These are phyloP conservation scores for Pisolithus albus DNA, from an alignment of 768 basidiomycete species.

Conservation along the genomic window DNA sequence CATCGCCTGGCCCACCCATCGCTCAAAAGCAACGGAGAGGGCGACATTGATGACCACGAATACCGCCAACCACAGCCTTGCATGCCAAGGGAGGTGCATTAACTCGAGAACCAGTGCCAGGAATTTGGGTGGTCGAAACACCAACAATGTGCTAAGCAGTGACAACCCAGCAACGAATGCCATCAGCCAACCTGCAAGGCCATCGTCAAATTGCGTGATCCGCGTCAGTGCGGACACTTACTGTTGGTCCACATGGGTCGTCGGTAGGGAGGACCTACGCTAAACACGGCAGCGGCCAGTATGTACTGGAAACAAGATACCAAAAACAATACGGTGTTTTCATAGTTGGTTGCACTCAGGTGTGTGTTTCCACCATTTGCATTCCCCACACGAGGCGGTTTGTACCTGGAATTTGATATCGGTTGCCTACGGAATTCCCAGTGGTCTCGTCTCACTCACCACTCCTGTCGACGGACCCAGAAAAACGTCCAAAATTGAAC, in stretches of 20 bases:
- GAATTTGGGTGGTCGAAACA: conserved; percentile 61
- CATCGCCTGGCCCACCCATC: conserved; percentile 57
- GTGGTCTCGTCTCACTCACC: conserved; percentile 40
- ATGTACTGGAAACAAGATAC: conserved; percentile 99
- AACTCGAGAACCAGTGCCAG: conserved; percentile 64
- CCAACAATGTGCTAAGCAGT: conserved; percentile 66
- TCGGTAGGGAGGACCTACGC: conserved; percentile 95
- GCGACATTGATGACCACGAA: conserved; percentile 66
- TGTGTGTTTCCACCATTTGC: conserved; percentile 49
- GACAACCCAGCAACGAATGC: conserved; percentile 62
- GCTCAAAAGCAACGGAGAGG: conserved; percentile 69
- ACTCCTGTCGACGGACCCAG: conserved; percentile 79
- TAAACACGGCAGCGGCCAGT: conserved; percentile 93
- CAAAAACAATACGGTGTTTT: conserved; percentile 88
- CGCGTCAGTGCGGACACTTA: conserved; percentile 30
- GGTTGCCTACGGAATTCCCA: not conserved
- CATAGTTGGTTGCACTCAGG: conserved; percentile 79
- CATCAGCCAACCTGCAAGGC: conserved; percentile 68
- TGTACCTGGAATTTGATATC: conserved; percentile 52
- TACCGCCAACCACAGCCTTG: conserved; percentile 60
- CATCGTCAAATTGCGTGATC: not conserved
- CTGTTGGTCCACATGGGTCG: conserved; percentile 94
- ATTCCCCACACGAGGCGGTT: conserved; percentile 47
- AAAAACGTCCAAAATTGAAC: conserved; percentile 85
- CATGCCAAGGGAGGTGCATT: conserved; percentile 64